Evolutionary conservation across 805 yeast genomes (phyloP).

Genomic region (Starmerella cellae): DNA sequence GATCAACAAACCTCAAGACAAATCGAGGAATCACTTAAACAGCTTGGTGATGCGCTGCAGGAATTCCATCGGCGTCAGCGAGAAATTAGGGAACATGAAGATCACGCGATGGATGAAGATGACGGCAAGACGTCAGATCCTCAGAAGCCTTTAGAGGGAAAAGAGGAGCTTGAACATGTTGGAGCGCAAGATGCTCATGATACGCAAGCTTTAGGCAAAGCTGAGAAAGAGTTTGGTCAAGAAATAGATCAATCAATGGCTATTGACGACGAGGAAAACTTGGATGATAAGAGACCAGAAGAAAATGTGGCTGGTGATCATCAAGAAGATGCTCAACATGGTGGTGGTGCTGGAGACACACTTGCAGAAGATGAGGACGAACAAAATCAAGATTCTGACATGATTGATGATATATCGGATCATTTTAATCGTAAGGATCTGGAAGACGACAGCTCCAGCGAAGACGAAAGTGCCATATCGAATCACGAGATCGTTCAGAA

Average conservation of each 20-base stretch:
- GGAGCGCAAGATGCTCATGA: conserved; percentile 57
- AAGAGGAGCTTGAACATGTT: conserved; percentile 41
- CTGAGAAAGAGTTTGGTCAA: conserved; percentile 66
- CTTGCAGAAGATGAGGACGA: conserved; percentile 15
- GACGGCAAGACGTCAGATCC: conserved; percentile 33
- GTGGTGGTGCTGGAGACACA: conserved; percentile 16
- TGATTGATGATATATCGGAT: conserved; percentile 11
- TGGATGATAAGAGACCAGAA: conserved; percentile 20
- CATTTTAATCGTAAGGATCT: conserved; percentile 5
- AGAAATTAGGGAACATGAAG: conserved; percentile 59
- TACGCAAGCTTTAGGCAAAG: conserved; percentile 88
- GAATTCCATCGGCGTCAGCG: conserved; percentile 84
- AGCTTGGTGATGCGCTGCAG: conserved; percentile 80
- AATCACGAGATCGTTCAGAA: neutral
- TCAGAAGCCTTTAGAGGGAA: conserved; percentile 20
- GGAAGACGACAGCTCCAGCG: conserved; percentile 3
- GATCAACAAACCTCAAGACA: conserved; percentile 7
- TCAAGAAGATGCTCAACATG: conserved; percentile 26
- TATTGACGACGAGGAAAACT: conserved; percentile 27
- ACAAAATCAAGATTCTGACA: conserved; percentile 22
- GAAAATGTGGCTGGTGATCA: conserved; percentile 22
- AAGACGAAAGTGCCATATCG: neutral
- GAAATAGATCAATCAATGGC: conserved; percentile 42
- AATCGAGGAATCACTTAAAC: conserved; percentile 51
- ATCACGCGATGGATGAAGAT: conserved; percentile 27